phyloP scores from a whole-genome alignment of 1,139 yeast species.

The Entelexis paramagnoliae region DNA sequence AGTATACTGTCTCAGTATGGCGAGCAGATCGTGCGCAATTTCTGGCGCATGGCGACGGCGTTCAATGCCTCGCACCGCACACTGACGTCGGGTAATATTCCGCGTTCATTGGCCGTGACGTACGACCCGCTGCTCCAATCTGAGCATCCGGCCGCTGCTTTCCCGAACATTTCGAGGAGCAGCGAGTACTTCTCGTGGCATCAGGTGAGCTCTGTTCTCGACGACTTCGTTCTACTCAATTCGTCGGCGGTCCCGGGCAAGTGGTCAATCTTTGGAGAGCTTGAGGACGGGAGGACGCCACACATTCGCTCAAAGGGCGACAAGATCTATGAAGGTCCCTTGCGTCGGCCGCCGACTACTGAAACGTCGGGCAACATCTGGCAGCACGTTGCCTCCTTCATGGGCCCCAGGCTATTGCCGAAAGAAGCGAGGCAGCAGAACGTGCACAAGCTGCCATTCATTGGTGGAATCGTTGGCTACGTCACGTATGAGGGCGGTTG shows the following conservation, averaged over 20 bases:
- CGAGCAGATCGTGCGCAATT: conserved; percentile 46
- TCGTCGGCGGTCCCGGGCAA: conserved; percentile 75
- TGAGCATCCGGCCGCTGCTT: background rate
- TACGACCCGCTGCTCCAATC: conserved; percentile 8
- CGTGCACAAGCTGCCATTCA: conserved; percentile 47
- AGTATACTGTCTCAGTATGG: conserved; percentile 77
- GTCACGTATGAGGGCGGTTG: conserved; percentile 56
- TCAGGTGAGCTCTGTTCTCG: conserved; percentile 40
- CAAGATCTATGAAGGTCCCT: conserved; percentile 21
- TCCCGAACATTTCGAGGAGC: background rate
- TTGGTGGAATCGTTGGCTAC: conserved; percentile 82
- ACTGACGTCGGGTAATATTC: conserved; percentile 5
- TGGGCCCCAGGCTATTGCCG: conserved; percentile 35
- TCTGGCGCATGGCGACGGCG: conserved; percentile 44
- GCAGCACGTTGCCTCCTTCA: conserved; percentile 42
- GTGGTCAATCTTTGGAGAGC: conserved; percentile 79
- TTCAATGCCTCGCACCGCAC: conserved; percentile 30
- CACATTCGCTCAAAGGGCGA: conserved; percentile 50
- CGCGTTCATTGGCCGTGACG: conserved; percentile 6
- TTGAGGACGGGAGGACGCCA: conserved; percentile 43
- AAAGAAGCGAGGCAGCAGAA: conserved; percentile 7
- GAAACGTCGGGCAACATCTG: conserved; percentile 34
- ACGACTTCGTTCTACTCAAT: conserved; percentile 50
- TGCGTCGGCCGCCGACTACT: conserved; percentile 3
- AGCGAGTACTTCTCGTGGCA: conserved; percentile 1